phyloP scores from a whole-genome alignment of 1,139 yeast species.

The Arxiozyma heterogenica region DNA sequence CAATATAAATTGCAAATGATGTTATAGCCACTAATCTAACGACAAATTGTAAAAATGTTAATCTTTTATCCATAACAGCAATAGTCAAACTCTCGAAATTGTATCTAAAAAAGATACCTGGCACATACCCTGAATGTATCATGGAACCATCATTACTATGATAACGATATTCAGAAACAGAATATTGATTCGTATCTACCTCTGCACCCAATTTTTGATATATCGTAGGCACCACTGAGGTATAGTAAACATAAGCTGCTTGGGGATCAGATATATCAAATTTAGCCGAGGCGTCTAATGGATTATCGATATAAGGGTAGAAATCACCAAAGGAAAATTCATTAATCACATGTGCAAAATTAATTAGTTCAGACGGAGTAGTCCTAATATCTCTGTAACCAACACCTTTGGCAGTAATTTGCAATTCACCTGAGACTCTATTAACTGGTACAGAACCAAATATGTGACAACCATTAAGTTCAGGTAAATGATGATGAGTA shows the following conservation, averaged over 20 bases:
- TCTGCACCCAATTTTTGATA: constrained; percentile 62
- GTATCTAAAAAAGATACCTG: constrained; percentile 78
- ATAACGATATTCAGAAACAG: constrained; percentile 51
- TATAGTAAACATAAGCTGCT: constrained; percentile 51
- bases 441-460: constrained; percentile 83
- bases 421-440: constrained; percentile 77
- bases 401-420: constrained; percentile 67
- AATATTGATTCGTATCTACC: constrained; percentile 79
- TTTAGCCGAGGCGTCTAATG: constrained; percentile 68
- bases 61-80: constrained; percentile 56
- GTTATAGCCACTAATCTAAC: constrained; percentile 66
- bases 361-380: constrained; percentile 44
- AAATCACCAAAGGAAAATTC: constrained; percentile 90
- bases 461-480: constrained; percentile 62
- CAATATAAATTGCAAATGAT: constrained; percentile 28
- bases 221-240: constrained; percentile 78
- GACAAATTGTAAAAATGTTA: constrained; percentile 70
- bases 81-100: constrained; percentile 83
- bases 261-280: constrained; percentile 37
- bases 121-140: constrained; percentile 35
- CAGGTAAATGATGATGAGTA: constrained; percentile 9
- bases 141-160: constrained; percentile 19
- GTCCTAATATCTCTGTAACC: constrained; percentile 43
- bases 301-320: constrained; percentile 77
- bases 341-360: constrained; percentile 75